Evolutionary conservation across 1,139 yeast species (phyloP).

Genomic region (Kluyveromyces marxianus): DNA sequence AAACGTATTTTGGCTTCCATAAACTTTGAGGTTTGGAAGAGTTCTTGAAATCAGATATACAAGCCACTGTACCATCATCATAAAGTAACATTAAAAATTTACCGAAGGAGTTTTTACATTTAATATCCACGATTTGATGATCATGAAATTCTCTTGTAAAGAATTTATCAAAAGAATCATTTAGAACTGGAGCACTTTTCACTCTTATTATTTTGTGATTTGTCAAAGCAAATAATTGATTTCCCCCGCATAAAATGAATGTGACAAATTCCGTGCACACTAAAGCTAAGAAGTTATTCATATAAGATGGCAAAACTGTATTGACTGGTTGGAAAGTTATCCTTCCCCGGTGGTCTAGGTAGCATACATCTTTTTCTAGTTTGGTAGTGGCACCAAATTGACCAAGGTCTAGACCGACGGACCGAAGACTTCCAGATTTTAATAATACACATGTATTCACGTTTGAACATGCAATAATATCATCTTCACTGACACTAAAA

Average conservation of each 20-base stretch:
- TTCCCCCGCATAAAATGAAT: conserved; percentile 49
- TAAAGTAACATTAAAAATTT: conserved; percentile 25
- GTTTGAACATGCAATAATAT: conserved; percentile 61
- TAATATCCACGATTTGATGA: conserved; percentile 20
- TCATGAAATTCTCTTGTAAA: conserved; percentile 2
- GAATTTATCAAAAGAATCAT: conserved; percentile 7
- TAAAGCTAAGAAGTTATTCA: conserved; percentile 42
- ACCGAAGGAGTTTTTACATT: conserved; percentile 26
- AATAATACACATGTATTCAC: conserved; percentile 61
- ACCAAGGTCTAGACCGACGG: conserved; percentile 84
- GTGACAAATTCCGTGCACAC: conserved; percentile 69
- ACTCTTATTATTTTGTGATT: conserved; percentile 52
- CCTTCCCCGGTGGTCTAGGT: conserved; percentile 18
- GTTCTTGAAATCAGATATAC: conserved; percentile 9
- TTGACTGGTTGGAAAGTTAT: conserved; percentile 16
- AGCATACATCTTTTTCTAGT: conserved; percentile 12
- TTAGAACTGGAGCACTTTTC: conserved; percentile 33
- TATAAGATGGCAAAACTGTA: conserved; percentile 14
- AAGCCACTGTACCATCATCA: conserved; percentile 27
- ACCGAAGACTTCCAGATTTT: conserved; percentile 42
- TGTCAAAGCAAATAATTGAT: conserved; percentile 57
- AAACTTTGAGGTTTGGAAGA: conserved; percentile 14
- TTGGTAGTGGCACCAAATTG: conserved; percentile 53
- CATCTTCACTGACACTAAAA: conserved; percentile 21
- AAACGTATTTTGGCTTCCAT: conserved; percentile 31